phyloP scores from a whole-genome alignment of 805 yeast genomes.

The Starmerella vaccinii region DNA sequence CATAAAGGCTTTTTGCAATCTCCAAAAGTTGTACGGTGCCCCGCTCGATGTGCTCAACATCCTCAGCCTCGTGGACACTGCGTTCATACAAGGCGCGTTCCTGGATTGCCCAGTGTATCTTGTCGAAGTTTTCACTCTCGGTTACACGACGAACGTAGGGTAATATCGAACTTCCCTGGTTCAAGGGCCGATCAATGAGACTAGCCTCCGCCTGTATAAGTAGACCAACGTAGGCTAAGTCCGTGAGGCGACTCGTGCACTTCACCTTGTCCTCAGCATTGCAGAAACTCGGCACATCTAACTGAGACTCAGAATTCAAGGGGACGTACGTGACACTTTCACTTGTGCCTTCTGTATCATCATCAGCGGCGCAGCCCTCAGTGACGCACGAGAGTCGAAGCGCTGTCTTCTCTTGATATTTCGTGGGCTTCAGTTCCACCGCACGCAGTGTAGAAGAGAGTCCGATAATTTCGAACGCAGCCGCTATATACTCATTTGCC shows the following conservation, averaged over 20 bases:
- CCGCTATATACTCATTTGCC: constrained; percentile 23
- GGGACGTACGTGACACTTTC: constrained; percentile 4
- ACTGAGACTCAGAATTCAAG: constrained; percentile 5
- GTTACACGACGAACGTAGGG: constrained; percentile 68
- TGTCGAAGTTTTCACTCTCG: constrained; percentile 35
- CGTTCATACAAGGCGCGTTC: constrained; percentile 84
- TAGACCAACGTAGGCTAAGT: constrained; percentile 64
- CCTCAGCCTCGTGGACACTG: constrained; percentile 67
- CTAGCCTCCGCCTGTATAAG: constrained; percentile 55
- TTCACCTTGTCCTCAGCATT: neutral
- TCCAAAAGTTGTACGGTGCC: constrained; percentile 90
- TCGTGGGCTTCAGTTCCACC: constrained; percentile 6
- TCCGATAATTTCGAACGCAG: constrained; percentile 12
- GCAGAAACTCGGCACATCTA: constrained; percentile 3
- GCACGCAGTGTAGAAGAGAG: constrained; percentile 7
- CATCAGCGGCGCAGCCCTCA: neutral
- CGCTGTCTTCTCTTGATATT: constrained; percentile 5
- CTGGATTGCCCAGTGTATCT: constrained; percentile 65
- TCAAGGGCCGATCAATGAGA: constrained; percentile 54
- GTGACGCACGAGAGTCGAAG: constrained; percentile 8
- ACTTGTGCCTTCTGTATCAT: neutral
- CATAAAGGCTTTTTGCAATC: constrained; percentile 46
- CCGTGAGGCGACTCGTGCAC: constrained; percentile 24
- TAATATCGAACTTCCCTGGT: constrained; percentile 31
- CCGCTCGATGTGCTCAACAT: constrained; percentile 81